Conservation (phyloP, 257 asterid genomes). For the Cruciata laevipes region DNA sequence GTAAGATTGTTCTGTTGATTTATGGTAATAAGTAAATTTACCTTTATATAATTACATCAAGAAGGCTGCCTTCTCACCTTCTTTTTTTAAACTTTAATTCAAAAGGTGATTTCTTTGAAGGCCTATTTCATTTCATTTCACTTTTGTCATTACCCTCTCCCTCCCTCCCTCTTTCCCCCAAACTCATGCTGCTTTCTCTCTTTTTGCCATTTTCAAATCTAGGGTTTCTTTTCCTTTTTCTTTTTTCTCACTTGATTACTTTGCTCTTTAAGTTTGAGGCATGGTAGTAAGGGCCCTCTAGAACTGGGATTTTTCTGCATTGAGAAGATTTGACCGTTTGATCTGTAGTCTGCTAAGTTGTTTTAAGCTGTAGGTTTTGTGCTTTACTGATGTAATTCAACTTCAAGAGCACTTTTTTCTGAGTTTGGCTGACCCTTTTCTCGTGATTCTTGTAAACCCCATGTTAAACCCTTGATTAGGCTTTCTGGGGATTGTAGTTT, state of each 20-base stretch:
- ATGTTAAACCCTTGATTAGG: slow-evolving; percentile 46
- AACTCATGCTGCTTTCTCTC: slow-evolving; percentile 23
- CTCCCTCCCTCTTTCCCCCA: slow-evolving; percentile 34
- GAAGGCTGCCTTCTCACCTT: slow-evolving; percentile 21
- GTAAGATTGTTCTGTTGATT: background rate
- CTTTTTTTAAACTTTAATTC: slow-evolving; percentile 31
- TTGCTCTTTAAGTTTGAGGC: slow-evolving; percentile 19
- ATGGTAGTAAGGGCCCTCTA: slow-evolving; percentile 18
- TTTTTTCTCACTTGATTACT: slow-evolving; percentile 13
- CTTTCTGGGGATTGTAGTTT: slow-evolving; percentile 7
- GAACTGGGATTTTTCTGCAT: slow-evolving; percentile 38
- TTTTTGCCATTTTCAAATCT: slow-evolving; percentile 46
- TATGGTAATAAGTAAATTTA: background rate
- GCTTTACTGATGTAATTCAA: background rate
- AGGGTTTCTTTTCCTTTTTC: slow-evolving; percentile 46
- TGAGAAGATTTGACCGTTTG: slow-evolving; percentile 28
- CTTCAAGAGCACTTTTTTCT: slow-evolving; percentile 15
- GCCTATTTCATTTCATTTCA: slow-evolving; percentile 33
- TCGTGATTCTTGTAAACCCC: slow-evolving; percentile 38
- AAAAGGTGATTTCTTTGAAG: slow-evolving; percentile 41
- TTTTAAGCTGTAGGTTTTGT: slow-evolving; percentile 18
- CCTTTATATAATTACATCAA: slow-evolving; percentile 14
- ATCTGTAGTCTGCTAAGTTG: slow-evolving; percentile 11
- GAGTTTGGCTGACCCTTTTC: slow-evolving; percentile 2
- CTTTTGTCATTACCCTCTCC: slow-evolving; percentile 64